These are phyloP conservation scores for Mycena epipterygia DNA, from an alignment of 768 basidiomycete genomes.

Conservation along the genomic window DNA sequence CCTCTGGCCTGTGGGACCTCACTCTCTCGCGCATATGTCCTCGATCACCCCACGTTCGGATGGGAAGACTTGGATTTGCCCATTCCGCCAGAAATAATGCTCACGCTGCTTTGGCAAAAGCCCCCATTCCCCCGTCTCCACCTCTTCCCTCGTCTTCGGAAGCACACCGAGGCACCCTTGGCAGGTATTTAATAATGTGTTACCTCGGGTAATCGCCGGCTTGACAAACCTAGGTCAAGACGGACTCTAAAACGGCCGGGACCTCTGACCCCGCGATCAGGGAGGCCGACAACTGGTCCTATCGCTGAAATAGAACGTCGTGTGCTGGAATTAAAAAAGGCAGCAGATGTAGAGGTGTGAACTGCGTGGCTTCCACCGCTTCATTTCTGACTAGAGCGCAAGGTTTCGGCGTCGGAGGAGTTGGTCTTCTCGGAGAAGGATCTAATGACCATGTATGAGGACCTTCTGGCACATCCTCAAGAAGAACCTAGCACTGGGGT, in stretches of 20 bases:
- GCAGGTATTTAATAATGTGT: constrained; percentile 7
- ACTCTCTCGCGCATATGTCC: constrained; percentile 32
- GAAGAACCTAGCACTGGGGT: constrained; percentile 23
- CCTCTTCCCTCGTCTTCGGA: background rate
- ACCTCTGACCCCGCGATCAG: constrained; percentile 36
- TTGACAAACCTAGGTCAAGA: constrained; percentile 10
- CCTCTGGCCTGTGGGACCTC: constrained; percentile 36
- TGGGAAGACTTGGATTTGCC: constrained; percentile 31
- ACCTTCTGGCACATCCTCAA: constrained; percentile 54
- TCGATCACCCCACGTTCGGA: background rate
- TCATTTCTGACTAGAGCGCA: background rate
- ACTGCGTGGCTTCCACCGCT: background rate
- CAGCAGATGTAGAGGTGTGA: constrained; percentile 51
- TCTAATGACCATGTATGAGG: constrained; percentile 57
- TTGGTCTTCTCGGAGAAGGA: constrained; percentile 59
- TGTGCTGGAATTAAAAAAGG: constrained; percentile 53
- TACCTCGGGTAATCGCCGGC: background rate
- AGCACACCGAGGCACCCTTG: constrained; percentile 5
- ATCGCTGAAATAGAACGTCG: constrained; percentile 50
- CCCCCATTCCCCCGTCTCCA: constrained; percentile 2
- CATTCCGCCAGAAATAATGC: constrained; percentile 33
- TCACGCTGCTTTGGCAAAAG: constrained; percentile 24
- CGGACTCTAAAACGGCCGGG: constrained; percentile 18
- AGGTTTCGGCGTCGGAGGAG: constrained; percentile 50
- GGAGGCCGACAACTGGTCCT: constrained; percentile 26